Evolutionary conservation across 2,329 filamentous ascomycete species (phyloP).

Genomic region (Colletotrichum sp.): DNA sequence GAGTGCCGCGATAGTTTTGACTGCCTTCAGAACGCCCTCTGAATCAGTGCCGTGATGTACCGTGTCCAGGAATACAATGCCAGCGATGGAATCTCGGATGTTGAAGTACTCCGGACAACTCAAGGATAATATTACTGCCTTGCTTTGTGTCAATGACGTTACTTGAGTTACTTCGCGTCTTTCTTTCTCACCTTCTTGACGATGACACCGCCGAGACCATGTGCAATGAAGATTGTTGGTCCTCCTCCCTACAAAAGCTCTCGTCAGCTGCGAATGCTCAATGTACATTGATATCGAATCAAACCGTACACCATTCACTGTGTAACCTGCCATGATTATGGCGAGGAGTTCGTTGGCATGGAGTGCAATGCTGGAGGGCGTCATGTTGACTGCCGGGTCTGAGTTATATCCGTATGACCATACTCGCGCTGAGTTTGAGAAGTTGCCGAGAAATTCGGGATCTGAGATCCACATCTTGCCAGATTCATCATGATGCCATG

Average conservation of each 20-base stretch:
- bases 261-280: no score
- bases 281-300: no score
- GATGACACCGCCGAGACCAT: slow-evolving; percentile 28
- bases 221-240: slow-evolving; percentile 27
- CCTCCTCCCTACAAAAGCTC: slow-evolving; percentile 11
- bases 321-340: background rate
- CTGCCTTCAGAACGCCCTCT: slow-evolving; percentile 22
- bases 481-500: slow-evolving; percentile 27
- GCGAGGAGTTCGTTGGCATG: slow-evolving; percentile 27
- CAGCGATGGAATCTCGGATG: slow-evolving; percentile 12
- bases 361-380: slow-evolving; percentile 26
- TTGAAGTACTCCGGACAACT: background rate
- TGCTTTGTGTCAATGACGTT: no score
- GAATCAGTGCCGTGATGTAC: slow-evolving; percentile 26
- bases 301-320: background rate
- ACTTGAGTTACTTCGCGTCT: background rate
- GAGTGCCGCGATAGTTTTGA: slow-evolving; percentile 19
- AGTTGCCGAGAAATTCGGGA: slow-evolving; percentile 24
- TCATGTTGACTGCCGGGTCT: slow-evolving; percentile 27
- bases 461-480: slow-evolving; percentile 30
- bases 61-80: slow-evolving; percentile 28
- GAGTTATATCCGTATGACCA: slow-evolving; percentile 28
- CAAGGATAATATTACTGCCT: background rate
- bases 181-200: slow-evolving; percentile 25
- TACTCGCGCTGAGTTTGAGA: slow-evolving; percentile 23